Percentiles rank a stretch among this genome's conserved stretches.
These are phyloP conservation scores for Fraxinus americana DNA, from an alignment of 257 asterid genomes.

Conservation along the genomic window DNA sequence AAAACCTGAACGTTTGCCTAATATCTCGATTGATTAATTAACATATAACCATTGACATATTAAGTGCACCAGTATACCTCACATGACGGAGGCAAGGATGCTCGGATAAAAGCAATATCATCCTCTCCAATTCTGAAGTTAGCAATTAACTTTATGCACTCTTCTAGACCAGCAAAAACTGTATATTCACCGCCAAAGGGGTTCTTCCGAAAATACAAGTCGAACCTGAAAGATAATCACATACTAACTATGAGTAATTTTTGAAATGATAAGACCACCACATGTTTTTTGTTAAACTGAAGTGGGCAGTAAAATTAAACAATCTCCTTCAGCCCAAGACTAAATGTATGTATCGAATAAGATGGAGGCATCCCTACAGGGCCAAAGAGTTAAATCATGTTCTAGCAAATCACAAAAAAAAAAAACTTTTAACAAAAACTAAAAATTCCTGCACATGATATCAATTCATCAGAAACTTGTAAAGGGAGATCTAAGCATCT, in stretches of 20 bases:
- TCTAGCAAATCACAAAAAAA: background rate
- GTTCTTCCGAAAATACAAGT: slow-evolving; percentile 74
- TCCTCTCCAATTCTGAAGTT: slow-evolving; percentile 76
- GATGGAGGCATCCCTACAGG: background rate
- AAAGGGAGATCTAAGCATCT: slow-evolving; percentile 10
- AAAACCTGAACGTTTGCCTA: background rate
- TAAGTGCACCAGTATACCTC: slow-evolving; percentile 56
- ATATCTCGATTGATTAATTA: background rate
- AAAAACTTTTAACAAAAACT: background rate
- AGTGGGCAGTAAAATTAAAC: background rate
- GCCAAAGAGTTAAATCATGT: background rate
- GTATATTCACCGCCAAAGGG: slow-evolving; percentile 99
- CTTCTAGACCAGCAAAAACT: slow-evolving; percentile 94
- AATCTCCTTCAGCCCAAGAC: slow-evolving; percentile 16
- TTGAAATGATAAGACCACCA: slow-evolving; percentile 12
- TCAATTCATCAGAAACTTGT: background rate
- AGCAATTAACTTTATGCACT: slow-evolving; percentile 89
- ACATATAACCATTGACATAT: slow-evolving; percentile 1
- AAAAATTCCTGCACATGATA: no score
- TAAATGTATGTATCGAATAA: slow-evolving; percentile 1
- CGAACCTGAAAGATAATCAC: slow-evolving; percentile 65
- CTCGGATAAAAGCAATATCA: slow-evolving; percentile 69
- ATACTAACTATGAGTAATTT: slow-evolving; percentile 20
- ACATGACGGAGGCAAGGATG: slow-evolving; percentile 72
- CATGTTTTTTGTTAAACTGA: slow-evolving; percentile 3